These are phyloP conservation scores for Lactarius hengduanensis DNA, from an alignment of 768 basidiomycete species.

Conservation along the genomic window DNA sequence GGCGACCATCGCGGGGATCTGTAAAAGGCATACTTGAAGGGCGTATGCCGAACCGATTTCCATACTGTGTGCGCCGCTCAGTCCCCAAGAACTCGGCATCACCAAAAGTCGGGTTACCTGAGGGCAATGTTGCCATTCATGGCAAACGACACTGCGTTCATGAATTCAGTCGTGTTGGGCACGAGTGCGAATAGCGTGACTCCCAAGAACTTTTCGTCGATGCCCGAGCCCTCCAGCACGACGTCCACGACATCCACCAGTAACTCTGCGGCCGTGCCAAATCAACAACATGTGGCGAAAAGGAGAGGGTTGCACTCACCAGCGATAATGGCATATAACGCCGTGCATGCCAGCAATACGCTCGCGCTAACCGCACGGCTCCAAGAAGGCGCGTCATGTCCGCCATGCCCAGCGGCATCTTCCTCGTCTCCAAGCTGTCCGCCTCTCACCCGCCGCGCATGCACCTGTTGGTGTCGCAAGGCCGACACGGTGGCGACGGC, in stretches of 20 bases:
- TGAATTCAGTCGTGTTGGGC: conserved; percentile 98
- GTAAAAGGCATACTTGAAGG: conserved; percentile 93
- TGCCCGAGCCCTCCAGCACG: conserved; percentile 83
- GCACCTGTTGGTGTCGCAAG: conserved; percentile 74
- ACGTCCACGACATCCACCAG: conserved; percentile 95
- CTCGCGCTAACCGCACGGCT: conserved; percentile 86
- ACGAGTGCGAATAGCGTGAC: conserved; percentile 96
- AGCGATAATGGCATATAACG: conserved; percentile 92
- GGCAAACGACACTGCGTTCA: conserved; percentile 99
- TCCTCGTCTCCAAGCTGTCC: conserved; percentile 43
- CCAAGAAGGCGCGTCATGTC: conserved; percentile 97
- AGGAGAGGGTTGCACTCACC: conserved; percentile 50
- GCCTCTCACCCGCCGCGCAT: conserved; percentile 45
- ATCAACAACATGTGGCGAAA: background rate
- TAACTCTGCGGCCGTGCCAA: conserved; percentile 55
- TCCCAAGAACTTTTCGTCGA: conserved; percentile 97
- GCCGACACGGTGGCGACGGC: conserved; percentile 94
- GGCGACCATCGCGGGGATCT: conserved; percentile 98
- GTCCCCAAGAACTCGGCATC: background rate
- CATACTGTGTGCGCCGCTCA: conserved; percentile 61
- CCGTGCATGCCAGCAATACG: conserved; percentile 86
- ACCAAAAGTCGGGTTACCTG: conserved; percentile 51
- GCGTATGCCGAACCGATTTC: conserved; percentile 99
- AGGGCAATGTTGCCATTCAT: conserved; percentile 95
- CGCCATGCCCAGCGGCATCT: conserved; percentile 62